phyloP scores from a whole-genome alignment of 2,329 filamentous ascomycete genomes.

The Parafenestella ontariensis region DNA sequence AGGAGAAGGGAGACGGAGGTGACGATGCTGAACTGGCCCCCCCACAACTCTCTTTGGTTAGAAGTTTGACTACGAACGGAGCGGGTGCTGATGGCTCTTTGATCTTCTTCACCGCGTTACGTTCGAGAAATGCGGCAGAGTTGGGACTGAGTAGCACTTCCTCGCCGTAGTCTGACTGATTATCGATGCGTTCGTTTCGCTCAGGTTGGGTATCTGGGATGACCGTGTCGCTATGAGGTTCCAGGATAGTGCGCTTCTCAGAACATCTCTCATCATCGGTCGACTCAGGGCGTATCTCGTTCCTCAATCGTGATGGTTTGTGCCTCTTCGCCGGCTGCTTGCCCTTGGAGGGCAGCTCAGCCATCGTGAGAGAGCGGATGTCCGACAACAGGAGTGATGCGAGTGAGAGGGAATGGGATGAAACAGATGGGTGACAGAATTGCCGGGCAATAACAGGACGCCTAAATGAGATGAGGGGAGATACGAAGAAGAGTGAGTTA shows the following conservation, averaged over 20 bases:
- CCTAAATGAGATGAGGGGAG: background rate
- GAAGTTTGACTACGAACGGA: background rate
- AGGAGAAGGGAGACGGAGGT: slow-evolving; percentile 9
- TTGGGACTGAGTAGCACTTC: slow-evolving; percentile 3
- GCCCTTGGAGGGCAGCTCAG: slow-evolving; percentile 11
- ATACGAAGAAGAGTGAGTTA: background rate
- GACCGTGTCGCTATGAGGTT: slow-evolving; percentile 23
- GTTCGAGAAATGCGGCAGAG: slow-evolving; percentile 4
- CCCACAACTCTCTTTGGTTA: background rate
- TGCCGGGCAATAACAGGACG: background rate
- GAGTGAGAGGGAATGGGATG: background rate
- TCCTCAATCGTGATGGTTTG: slow-evolving; percentile 29
- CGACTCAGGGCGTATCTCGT: slow-evolving; percentile 24
- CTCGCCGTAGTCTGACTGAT: background rate
- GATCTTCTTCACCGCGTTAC: slow-evolving; percentile 3
- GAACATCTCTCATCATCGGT: slow-evolving; percentile 18
- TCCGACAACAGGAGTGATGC: background rate
- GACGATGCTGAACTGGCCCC: background rate
- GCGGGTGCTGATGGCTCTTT: background rate
- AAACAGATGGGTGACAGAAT: background rate
- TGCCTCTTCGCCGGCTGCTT: slow-evolving; percentile 8
- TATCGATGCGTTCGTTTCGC: background rate
- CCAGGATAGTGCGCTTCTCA: slow-evolving; percentile 13
- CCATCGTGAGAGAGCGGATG: slow-evolving; percentile 16
- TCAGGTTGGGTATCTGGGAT: slow-evolving; percentile 30